Percentiles rank a stretch among this genome's conserved stretches.
These are phyloP conservation scores for Xanthoparmelia taractica DNA, from an alignment of 495 filamentous ascomycete species.

Conservation along the genomic window DNA sequence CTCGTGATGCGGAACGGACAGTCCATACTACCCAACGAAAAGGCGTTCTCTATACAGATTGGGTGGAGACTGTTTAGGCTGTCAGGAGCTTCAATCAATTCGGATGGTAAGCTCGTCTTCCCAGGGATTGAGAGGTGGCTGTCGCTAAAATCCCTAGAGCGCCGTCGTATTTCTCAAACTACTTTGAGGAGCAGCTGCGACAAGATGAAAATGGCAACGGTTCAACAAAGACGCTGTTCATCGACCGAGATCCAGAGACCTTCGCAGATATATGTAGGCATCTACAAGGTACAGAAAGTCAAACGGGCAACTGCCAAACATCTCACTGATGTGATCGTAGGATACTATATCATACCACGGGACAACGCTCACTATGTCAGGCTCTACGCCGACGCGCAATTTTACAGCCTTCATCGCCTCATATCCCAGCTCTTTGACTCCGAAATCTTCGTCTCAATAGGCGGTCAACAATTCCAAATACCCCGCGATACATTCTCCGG, in stretches of 20 bases:
- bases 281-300: slow-evolving; percentile 57
- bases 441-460: slow-evolving; percentile 85
- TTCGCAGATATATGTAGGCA: slow-evolving; percentile 87
- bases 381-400: slow-evolving; percentile 91
- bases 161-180: slow-evolving; percentile 94
- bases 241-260: slow-evolving; percentile 86
- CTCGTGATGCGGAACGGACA: slow-evolving; percentile 14
- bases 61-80: slow-evolving; percentile 85
- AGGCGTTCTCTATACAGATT: slow-evolving; percentile 91
- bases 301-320: background rate
- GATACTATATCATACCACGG: slow-evolving; percentile 78
- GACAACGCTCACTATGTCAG: slow-evolving; percentile 83
- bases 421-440: slow-evolving; percentile 92
- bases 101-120: slow-evolving; percentile 61
- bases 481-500: slow-evolving; percentile 78
- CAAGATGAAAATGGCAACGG: slow-evolving; percentile 49
- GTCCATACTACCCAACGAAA: slow-evolving; percentile 45
- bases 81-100: slow-evolving; percentile 89
- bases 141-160: slow-evolving; percentile 58
- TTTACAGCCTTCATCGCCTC: slow-evolving; percentile 84
- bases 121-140: background rate
- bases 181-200: slow-evolving; percentile 78
- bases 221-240: slow-evolving; percentile 66
- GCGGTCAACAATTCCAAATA: slow-evolving; percentile 77
- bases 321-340: slow-evolving; percentile 28